Percentiles rank a stretch among this genome's conserved stretches.
These are phyloP conservation scores for Eucalyptus regnans DNA, from an alignment of 345 rosid genomes.

Conservation along the genomic window DNA sequence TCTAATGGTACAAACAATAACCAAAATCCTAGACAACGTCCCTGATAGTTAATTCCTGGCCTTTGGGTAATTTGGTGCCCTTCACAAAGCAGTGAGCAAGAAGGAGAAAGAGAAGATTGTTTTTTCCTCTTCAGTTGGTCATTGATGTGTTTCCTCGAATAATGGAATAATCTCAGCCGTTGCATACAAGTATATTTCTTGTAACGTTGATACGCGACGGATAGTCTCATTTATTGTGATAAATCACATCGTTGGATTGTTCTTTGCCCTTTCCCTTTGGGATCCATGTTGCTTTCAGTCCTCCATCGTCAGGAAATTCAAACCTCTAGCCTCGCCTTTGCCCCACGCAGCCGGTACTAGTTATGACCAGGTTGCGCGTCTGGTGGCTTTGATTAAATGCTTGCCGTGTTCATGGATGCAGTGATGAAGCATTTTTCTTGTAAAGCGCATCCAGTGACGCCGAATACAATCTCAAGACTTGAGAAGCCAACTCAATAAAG, in stretches of 20 bases:
- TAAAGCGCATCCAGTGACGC: background rate
- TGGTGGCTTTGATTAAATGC: background rate
- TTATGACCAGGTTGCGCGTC: background rate
- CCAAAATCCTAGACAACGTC: background rate
- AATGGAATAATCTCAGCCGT: background rate
- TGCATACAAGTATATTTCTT: background rate
- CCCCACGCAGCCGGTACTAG: background rate
- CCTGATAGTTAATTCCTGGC: background rate
- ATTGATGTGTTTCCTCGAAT: background rate
- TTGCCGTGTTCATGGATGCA: background rate
- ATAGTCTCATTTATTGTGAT: background rate
- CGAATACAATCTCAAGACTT: background rate
- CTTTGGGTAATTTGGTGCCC: background rate
- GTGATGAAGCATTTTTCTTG: background rate
- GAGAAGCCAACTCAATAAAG: background rate
- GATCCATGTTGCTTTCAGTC: background rate
- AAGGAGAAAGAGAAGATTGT: background rate
- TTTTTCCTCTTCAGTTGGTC: background rate
- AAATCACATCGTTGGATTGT: background rate
- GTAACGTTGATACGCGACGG: background rate
- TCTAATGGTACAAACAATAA: background rate
- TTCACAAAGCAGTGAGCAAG: background rate
- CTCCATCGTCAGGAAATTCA: background rate
- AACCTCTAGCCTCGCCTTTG: background rate
- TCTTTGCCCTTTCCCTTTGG: background rate